Conservation (phyloP, 805 yeast genomes). For the Metschnikowia proteae region DNA sequence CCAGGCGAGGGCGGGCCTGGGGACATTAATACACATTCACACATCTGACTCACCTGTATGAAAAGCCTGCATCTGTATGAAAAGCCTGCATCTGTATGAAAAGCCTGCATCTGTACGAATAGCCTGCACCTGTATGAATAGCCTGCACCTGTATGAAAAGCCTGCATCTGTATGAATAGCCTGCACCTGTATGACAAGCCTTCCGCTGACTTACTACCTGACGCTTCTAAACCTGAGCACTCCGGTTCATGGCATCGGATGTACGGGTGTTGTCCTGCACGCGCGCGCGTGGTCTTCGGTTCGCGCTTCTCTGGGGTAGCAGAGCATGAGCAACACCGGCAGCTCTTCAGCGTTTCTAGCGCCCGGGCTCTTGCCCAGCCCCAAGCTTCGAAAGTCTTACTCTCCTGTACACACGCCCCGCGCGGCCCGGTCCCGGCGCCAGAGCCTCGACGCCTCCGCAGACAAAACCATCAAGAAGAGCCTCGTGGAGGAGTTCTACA, state of each 20-base stretch:
- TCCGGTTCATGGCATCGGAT: too few species aligned
- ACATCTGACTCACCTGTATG: background rate
- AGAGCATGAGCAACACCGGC: slow-evolving; percentile 3
- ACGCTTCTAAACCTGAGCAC: too few species aligned
- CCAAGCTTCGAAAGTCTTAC: background rate
- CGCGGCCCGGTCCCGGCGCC: background rate
- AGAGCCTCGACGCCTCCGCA: background rate
- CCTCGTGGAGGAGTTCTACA: slow-evolving; percentile 41
- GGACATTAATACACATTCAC: background rate
- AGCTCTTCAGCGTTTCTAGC: slow-evolving; percentile 1
- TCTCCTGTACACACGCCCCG: slow-evolving; percentile 1
- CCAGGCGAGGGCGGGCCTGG: slow-evolving; percentile 3
- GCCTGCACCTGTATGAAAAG: background rate
- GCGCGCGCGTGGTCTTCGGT: too few species aligned
- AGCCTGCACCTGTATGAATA: too few species aligned
- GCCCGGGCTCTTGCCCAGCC: slow-evolving; percentile 3
- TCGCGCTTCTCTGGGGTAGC: background rate
- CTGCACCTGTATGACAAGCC: background rate
- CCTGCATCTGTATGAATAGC: background rate
- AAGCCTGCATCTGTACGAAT: background rate
- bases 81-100: background rate
- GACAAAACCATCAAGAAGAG: slow-evolving; percentile 26
- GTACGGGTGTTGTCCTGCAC: too few species aligned
- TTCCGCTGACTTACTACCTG: too few species aligned
- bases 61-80: background rate